A percentile compares a stretch with the other conserved stretches of the same genome.
These are phyloP conservation scores for Penicillium odoratum DNA, from an alignment of 495 filamentous ascomycete species.

Conservation along the genomic window DNA sequence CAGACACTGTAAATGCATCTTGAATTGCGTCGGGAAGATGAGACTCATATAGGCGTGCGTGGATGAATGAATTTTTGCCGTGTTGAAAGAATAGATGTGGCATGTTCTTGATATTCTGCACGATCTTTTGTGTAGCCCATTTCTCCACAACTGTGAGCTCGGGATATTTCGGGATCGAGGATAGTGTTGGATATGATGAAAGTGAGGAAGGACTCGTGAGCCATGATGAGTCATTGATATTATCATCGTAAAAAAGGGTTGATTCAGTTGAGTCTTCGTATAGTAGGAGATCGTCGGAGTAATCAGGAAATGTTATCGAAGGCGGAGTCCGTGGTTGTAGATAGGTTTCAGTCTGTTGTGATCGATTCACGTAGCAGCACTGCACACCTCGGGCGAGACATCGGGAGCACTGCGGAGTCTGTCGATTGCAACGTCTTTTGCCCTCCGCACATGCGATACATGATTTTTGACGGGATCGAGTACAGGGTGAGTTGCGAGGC, in stretches of 20 bases:
- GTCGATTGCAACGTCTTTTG: constrained; percentile 22
- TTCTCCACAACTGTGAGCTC: constrained; percentile 8
- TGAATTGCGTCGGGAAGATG: constrained; percentile 16
- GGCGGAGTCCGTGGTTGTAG: neutral
- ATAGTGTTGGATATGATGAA: neutral
- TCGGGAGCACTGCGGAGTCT: constrained; percentile 23
- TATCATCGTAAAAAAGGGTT: neutral
- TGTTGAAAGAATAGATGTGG: constrained; percentile 9
- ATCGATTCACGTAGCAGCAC: constrained; percentile 11
- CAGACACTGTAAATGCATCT: constrained; percentile 15
- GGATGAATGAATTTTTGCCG: constrained; percentile 17
- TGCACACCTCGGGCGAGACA: constrained; percentile 14
- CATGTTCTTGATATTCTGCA: constrained; percentile 6
- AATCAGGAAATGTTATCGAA: neutral
- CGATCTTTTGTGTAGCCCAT: constrained; percentile 9
- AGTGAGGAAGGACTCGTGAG: constrained; percentile 1
- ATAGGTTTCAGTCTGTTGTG: neutral
- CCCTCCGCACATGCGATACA: constrained; percentile 19
- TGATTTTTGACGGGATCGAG: constrained; percentile 18
- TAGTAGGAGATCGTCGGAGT: neutral
- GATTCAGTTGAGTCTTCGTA: neutral
- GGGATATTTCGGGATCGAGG: constrained; percentile 1
- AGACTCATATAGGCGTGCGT: constrained; percentile 13
- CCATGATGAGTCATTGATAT: constrained; percentile 6
- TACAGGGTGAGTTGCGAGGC: constrained; percentile 1